phyloP scores from a whole-genome alignment of 345 rosid genomes.

The Salix suchowensis region DNA sequence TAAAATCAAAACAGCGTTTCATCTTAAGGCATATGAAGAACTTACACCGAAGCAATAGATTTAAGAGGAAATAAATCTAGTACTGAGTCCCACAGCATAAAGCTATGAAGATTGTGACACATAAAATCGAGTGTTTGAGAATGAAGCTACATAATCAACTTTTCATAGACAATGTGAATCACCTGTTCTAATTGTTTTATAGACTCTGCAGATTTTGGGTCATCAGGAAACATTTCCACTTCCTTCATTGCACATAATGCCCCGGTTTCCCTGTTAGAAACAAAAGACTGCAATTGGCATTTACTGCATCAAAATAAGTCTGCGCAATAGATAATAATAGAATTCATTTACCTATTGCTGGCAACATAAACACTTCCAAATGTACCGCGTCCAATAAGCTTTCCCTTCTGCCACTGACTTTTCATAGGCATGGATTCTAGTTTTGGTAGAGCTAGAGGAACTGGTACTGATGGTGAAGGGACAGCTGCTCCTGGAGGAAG shows the following conservation, averaged over 20 bases:
- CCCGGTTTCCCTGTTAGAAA: conserved; percentile 70
- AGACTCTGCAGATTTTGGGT: conserved; percentile 79
- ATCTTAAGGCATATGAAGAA: not conserved
- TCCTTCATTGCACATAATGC: conserved; percentile 98
- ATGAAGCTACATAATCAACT: not conserved
- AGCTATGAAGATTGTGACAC: not conserved
- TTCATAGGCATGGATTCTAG: conserved; percentile 47
- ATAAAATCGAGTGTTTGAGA: not conserved
- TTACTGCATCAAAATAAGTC: conserved; percentile 4
- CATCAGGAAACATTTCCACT: conserved; percentile 86
- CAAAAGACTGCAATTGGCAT: conserved; percentile 16
- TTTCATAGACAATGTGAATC: not conserved
- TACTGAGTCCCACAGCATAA: not conserved
- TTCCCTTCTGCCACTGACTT: conserved; percentile 83
- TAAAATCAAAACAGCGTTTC: not conserved
- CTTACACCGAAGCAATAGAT: not conserved
- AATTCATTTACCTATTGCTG: conserved; percentile 56
- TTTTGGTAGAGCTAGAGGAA: conserved; percentile 39
- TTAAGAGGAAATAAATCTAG: not conserved
- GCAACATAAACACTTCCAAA: conserved; percentile 96
- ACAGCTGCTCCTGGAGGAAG: conserved; percentile 79
- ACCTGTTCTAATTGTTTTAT: conserved; percentile 92
- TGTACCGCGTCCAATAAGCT: conserved; percentile 97
- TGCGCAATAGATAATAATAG: conserved; percentile 8
- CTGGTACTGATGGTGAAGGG: conserved; percentile 35